These are phyloP conservation scores for Austroboletus novae-zelandiae DNA, from an alignment of 1,284 basidiomycete genomes.

Conservation along the genomic window DNA sequence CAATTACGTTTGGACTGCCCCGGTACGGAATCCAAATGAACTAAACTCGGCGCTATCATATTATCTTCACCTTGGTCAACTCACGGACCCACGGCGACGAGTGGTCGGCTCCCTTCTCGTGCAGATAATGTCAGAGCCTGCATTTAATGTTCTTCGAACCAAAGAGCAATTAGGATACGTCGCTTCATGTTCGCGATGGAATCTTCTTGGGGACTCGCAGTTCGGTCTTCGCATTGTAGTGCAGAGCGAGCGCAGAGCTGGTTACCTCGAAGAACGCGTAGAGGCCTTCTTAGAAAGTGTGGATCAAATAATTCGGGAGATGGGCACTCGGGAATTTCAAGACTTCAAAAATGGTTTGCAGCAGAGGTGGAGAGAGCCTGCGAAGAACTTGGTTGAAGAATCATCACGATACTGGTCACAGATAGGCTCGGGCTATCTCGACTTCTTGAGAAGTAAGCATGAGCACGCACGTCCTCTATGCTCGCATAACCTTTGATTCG, in stretches of 20 bases:
- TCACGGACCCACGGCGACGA: slow-evolving; percentile 54
- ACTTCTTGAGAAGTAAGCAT: slow-evolving; percentile 61
- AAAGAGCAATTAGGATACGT: slow-evolving; percentile 97
- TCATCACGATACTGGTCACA: slow-evolving; percentile 64
- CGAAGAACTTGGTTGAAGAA: slow-evolving; percentile 73
- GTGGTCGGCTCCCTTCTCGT: slow-evolving; percentile 61
- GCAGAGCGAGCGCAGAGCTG: slow-evolving; percentile 85
- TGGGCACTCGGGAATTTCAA: slow-evolving; percentile 62
- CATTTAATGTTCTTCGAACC: slow-evolving; percentile 94
- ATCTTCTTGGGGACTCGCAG: slow-evolving; percentile 59
- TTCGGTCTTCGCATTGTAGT: slow-evolving; percentile 86
- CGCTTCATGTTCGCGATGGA: slow-evolving; percentile 60
- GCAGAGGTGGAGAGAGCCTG: slow-evolving; percentile 66
- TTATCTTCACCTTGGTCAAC: slow-evolving; percentile 71
- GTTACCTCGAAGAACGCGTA: slow-evolving; percentile 86
- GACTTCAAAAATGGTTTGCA: slow-evolving; percentile 64
- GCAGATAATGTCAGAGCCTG: slow-evolving; percentile 85
- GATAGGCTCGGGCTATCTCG: slow-evolving; percentile 68
- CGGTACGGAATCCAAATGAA: slow-evolving; percentile 85
- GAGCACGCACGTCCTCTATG: neutral
- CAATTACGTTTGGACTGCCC: slow-evolving; percentile 68
- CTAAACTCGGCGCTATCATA: slow-evolving; percentile 85
- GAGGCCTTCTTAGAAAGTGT: slow-evolving; percentile 83
- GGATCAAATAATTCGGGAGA: slow-evolving; percentile 54
- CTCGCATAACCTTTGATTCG: neutral